These are phyloP conservation scores for Nadsonia commutata DNA, from an alignment of 1,139 yeast genomes.

Conservation along the genomic window DNA sequence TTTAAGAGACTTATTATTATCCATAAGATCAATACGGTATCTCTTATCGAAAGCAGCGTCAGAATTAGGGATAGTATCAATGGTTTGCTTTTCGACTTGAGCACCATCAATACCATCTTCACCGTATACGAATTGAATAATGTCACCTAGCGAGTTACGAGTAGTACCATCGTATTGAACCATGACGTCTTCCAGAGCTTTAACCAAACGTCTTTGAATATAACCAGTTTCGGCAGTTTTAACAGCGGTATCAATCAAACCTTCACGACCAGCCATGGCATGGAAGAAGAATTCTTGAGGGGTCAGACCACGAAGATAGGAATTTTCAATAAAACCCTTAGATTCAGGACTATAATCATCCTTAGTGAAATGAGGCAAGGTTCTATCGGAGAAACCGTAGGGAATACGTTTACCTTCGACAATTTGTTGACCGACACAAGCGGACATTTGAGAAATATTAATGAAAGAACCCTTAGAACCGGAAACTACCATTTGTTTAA, in stretches of 20 bases:
- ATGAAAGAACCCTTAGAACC: constrained; percentile 99
- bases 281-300: constrained; percentile 99
- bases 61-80: constrained; percentile 92
- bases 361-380: constrained; percentile 93
- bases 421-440: constrained; percentile 99
- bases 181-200: constrained; percentile 97
- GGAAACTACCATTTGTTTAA: constrained; percentile 97
- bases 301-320: constrained; percentile 91
- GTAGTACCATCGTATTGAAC: constrained; percentile 98
- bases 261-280: constrained; percentile 99
- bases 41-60: constrained; percentile 69
- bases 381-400: constrained; percentile 89
- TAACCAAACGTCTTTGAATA: constrained; percentile 96
- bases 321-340: constrained; percentile 94
- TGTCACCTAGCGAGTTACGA: constrained; percentile 91
- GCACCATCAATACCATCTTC: constrained; percentile 99
- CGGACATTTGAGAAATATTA: constrained; percentile 98
- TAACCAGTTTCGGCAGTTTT: constrained; percentile 99
- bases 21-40: constrained; percentile 79
- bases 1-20: constrained; percentile 30
- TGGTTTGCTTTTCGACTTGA: constrained; percentile 92
- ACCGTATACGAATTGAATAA: constrained; percentile 93
- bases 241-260: constrained; percentile 97
- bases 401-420: constrained; percentile 99
- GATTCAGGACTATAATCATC: constrained; percentile 98